phyloP scores from a whole-genome alignment of 2,329 filamentous ascomycete genomes.

The Pseudogymnoascus sp. region DNA sequence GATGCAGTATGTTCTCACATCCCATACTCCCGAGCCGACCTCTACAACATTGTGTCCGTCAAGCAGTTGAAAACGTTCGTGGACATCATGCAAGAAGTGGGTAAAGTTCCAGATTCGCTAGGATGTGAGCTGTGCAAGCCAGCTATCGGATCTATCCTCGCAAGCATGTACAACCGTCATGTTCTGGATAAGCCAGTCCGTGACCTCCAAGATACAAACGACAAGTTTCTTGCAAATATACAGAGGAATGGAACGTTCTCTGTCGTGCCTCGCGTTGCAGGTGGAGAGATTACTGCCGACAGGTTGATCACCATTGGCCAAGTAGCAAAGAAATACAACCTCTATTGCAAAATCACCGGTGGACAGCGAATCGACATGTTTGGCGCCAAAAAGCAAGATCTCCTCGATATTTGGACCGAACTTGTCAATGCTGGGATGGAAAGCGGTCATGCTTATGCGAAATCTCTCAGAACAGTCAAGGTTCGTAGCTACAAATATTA shows the following conservation, averaged over 20 bases:
- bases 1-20: slow-evolving; percentile 68
- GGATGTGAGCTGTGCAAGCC: slow-evolving; percentile 88
- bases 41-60: slow-evolving; percentile 84
- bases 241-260: slow-evolving; percentile 88
- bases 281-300: slow-evolving; percentile 80
- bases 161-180: slow-evolving; percentile 76
- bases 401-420: slow-evolving; percentile 72
- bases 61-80: slow-evolving; percentile 65
- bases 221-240: slow-evolving; percentile 80
- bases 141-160: slow-evolving; percentile 68
- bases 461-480: slow-evolving; percentile 81
- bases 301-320: slow-evolving; percentile 76
- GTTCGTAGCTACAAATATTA: background rate
- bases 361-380: slow-evolving; percentile 92
- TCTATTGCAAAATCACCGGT: slow-evolving; percentile 90
- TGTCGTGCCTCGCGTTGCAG: slow-evolving; percentile 74
- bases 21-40: slow-evolving; percentile 70
- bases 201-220: slow-evolving; percentile 84
- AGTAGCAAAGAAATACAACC: slow-evolving; percentile 72
- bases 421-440: slow-evolving; percentile 82
- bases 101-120: slow-evolving; percentile 61
- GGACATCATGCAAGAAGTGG: slow-evolving; percentile 71
- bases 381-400: slow-evolving; percentile 78
- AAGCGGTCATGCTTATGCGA: slow-evolving; percentile 84
- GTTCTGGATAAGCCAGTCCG: slow-evolving; percentile 63